Conservation (phyloP, 164 flowering plant species). For the Paratinospora sagittata region DNA sequence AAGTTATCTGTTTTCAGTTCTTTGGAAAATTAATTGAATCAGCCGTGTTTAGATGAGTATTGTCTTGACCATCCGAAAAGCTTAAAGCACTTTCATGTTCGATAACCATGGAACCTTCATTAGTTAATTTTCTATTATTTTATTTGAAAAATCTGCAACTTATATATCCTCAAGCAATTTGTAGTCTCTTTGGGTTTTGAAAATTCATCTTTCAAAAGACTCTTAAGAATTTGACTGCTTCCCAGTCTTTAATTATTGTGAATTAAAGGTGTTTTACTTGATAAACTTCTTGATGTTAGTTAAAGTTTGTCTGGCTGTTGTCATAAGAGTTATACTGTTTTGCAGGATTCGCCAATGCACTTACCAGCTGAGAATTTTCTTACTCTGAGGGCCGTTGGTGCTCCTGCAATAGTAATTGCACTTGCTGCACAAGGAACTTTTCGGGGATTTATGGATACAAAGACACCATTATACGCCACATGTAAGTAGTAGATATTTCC, state of each 20-base stretch:
- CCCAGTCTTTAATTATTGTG: background rate
- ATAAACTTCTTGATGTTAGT: background rate
- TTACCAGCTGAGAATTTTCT: constrained; percentile 80
- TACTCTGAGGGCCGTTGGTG: constrained; percentile 75
- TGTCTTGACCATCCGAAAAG: no score
- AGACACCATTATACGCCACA: constrained; percentile 89
- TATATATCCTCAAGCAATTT: background rate
- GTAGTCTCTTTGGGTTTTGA: background rate
- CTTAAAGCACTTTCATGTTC: no score
- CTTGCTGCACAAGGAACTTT: constrained; percentile 96
- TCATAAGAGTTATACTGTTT: constrained; percentile 5
- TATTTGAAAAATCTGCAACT: background rate
- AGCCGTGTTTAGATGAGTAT: no score
- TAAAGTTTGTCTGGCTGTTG: background rate
- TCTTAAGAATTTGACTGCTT: background rate
- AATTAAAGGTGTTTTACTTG: background rate
- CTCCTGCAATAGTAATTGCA: constrained; percentile 86
- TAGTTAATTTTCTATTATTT: no score
- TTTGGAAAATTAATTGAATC: background rate
- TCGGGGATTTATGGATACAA: constrained; percentile 95
- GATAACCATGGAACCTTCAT: no score
- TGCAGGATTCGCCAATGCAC: constrained; percentile 90
- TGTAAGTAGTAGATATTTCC: constrained; percentile 38
- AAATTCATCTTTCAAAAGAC: background rate
- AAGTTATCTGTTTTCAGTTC: background rate